Evolutionary conservation across 768 basidiomycete species (phyloP).

Genomic region (Russula earlei): DNA sequence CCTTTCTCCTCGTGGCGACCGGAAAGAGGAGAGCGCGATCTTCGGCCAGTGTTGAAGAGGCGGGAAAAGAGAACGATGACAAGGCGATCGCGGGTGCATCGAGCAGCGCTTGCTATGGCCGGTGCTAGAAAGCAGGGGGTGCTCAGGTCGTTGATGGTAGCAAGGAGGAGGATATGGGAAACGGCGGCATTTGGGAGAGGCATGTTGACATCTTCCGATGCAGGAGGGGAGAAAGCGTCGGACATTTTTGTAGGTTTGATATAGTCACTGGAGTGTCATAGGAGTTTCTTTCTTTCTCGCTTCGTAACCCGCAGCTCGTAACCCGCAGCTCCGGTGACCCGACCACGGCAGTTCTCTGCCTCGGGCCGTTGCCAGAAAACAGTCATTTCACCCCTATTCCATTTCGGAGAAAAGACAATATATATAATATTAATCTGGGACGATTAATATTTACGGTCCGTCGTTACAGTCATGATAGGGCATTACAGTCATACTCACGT

Average conservation of each 20-base stretch:
- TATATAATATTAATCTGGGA: not conserved
- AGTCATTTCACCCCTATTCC: too few relatives aligned
- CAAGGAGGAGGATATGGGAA: conserved; percentile 38
- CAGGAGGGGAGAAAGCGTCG: not conserved
- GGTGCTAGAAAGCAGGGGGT: conserved; percentile 47
- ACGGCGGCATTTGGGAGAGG: conserved; percentile 19
- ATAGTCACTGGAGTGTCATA: conserved; percentile 11
- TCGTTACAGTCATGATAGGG: conserved; percentile 1
- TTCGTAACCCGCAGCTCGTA: not conserved
- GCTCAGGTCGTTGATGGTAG: conserved; percentile 41
- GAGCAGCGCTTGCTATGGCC: conserved; percentile 42
- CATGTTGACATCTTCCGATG: conserved; percentile 12
- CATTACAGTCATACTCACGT: conserved; percentile 23
- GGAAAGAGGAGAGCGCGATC: conserved; percentile 4
- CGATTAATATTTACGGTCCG: too few relatives aligned
- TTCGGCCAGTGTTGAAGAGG: conserved; percentile 36
- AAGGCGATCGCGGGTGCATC: conserved; percentile 40
- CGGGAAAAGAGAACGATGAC: conserved; percentile 57
- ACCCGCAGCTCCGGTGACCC: too few relatives aligned
- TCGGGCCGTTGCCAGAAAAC: too few relatives aligned
- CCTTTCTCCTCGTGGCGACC: conserved; percentile 2
- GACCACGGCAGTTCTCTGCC: too few relatives aligned
- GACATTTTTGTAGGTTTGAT: not conserved
- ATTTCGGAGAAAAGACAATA: too few relatives aligned
- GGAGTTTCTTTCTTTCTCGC: not conserved